These are phyloP conservation scores for Suillus occidentalis DNA, from an alignment of 768 basidiomycete species.

Conservation along the genomic window DNA sequence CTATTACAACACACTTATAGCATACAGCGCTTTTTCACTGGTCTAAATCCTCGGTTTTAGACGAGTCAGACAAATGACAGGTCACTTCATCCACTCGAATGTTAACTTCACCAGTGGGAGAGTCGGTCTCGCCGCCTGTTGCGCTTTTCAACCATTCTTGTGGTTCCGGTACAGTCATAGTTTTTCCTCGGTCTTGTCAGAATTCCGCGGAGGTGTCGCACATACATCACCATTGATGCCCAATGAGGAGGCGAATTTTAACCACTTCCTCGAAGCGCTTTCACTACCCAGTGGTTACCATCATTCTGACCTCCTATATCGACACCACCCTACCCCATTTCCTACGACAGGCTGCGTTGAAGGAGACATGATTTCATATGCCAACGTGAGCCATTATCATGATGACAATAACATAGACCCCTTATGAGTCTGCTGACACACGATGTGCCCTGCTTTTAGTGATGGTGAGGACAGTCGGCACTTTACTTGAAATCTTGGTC, in stretches of 20 bases:
- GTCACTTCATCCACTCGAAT: constrained; percentile 77
- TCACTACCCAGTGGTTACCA: not conserved
- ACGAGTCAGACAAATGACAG: constrained; percentile 75
- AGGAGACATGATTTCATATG: constrained; percentile 74
- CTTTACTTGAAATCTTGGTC: not conserved
- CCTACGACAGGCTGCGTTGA: constrained; percentile 55
- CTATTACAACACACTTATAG: constrained; percentile 61
- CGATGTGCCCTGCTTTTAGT: constrained; percentile 53
- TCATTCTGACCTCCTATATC: constrained; percentile 75
- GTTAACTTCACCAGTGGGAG: constrained; percentile 69
- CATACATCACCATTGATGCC: constrained; percentile 45
- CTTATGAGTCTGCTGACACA: constrained; percentile 44
- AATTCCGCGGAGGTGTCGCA: constrained; percentile 48
- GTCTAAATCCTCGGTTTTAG: constrained; percentile 32
- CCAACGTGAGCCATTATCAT: constrained; percentile 63
- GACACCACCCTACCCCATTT: constrained; percentile 73
- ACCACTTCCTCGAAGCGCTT: not conserved
- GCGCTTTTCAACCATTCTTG: constrained; percentile 91
- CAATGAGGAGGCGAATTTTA: constrained; percentile 64
- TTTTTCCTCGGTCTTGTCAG: constrained; percentile 67
- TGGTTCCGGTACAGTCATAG: constrained; percentile 82
- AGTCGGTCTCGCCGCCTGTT: constrained; percentile 71
- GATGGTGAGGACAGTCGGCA: constrained; percentile 45
- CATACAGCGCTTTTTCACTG: not conserved
- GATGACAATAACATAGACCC: constrained; percentile 44